Base-by-base conservation (phyloP, 768 basidiomycete species). In the Serendipita indica region DNA sequence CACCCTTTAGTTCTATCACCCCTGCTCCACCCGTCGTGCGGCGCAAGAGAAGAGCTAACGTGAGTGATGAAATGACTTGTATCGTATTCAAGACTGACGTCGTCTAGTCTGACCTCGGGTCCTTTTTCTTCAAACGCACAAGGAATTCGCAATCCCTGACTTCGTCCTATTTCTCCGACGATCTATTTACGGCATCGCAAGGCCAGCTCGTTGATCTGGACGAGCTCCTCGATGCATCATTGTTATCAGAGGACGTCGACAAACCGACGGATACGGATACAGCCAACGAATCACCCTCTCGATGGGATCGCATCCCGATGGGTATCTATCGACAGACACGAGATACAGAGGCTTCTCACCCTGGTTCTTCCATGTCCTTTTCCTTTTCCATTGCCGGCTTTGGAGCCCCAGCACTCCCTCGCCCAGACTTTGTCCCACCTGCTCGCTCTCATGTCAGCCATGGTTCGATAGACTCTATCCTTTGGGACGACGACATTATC, bases 251-350 rank as follows among this genome's bases (percentile, higher is more conserved):
- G 7, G 43, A 49, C 45, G 39, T 52, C 33, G 59, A 60, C 18
- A 49, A 60, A 33, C 27, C 30, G 7, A 30, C 16, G 3, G 46
- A 35, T 59, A 60, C 14, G 68, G 65, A 52, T 60, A 63, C 16
- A 7, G 39, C 30, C 39, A 41, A 45, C 34, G 57, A 75, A 77
- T 52, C 65, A 73, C 14, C 74, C 25, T 78, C 70, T 56, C 75
- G 86, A 5, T 89, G 87, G 87, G 86, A 87, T 62, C 73, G 77
- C 37, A 79, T 88, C 52, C 81, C 85, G 4, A 79, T 87, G 60
- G 77, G 77, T 57, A 81, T 85, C 12, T 87, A 87, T 74, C 78
- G 84, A 30, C 78, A 82, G 45, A 81, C 80, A 3, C 74, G 79
- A 39, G 73, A 54, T 54, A 28, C 32, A 25, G 22, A 18, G 3